These are phyloP conservation scores for Castanea crenata DNA, from an alignment of 306 rosid species.

Conservation along the genomic window DNA sequence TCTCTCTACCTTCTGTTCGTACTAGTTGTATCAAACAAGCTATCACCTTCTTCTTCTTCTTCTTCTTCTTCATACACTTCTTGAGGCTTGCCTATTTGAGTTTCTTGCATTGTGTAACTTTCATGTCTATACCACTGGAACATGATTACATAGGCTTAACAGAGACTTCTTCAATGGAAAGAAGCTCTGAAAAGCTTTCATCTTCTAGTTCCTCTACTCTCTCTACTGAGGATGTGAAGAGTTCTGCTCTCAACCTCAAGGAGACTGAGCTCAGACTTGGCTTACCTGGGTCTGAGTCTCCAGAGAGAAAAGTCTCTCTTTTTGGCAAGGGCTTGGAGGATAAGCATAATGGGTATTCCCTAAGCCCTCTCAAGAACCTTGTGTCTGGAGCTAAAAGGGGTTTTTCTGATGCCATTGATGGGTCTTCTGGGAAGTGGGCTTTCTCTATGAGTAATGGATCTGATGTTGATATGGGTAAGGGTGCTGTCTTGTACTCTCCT, in stretches of 20 bases:
- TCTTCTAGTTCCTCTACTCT: conserved; percentile 42
- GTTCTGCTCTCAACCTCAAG: conserved; percentile 58
- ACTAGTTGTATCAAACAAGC: background rate
- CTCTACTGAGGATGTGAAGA: conserved; percentile 45
- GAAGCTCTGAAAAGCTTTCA: conserved; percentile 51
- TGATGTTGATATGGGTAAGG: conserved; percentile 55
- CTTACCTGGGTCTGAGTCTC: conserved; percentile 68
- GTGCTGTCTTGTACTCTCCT: conserved; percentile 48
- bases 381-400: conserved; percentile 79
- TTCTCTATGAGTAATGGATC: conserved; percentile 60
- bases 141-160: conserved; percentile 81
- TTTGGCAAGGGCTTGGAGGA: conserved; percentile 71
- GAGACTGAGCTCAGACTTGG: conserved; percentile 96
- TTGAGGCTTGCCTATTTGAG: conserved; percentile 1
- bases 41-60: background rate
- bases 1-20: background rate
- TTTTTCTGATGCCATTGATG: conserved; percentile 72
- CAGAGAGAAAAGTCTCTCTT: conserved; percentile 68
- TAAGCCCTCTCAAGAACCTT: conserved; percentile 38
- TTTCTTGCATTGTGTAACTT: conserved; percentile 14
- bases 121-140: conserved; percentile 66
- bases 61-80: conserved; percentile 1
- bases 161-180: conserved; percentile 60
- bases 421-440: conserved; percentile 64
- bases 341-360: conserved; percentile 42